phyloP scores from a whole-genome alignment of 805 yeast genomes.

The Barnettozyma pratensis region DNA sequence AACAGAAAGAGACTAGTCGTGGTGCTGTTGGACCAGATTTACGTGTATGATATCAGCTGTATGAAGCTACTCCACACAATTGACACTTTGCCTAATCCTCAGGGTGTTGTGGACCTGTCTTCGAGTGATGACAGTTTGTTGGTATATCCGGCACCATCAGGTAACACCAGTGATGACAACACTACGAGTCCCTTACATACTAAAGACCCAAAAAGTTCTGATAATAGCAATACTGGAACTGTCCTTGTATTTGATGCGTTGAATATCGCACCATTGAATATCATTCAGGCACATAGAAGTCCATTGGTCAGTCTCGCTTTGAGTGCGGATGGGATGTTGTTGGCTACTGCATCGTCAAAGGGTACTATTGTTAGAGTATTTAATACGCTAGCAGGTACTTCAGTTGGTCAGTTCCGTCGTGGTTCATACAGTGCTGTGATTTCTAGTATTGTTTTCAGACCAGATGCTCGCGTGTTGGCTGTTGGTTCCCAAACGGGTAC shows the following conservation, averaged over 20 bases:
- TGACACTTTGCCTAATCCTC: slow-evolving; percentile 47
- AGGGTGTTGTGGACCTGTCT: slow-evolving; percentile 27
- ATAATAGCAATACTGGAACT: slow-evolving; percentile 10
- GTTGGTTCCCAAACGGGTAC: slow-evolving; percentile 63
- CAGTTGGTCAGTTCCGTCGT: slow-evolving; percentile 69
- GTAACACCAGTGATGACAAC: not conserved
- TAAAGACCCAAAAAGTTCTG: not conserved
- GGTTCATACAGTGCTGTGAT: slow-evolving; percentile 66
- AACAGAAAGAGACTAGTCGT: slow-evolving; percentile 81
- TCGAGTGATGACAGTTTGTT: slow-evolving; percentile 44
- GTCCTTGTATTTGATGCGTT: slow-evolving; percentile 77
- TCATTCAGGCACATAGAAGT: slow-evolving; percentile 82
- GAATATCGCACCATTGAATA: slow-evolving; percentile 68
- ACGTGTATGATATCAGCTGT: slow-evolving; percentile 84
- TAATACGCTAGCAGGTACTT: slow-evolving; percentile 48
- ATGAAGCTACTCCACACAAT: slow-evolving; percentile 75
- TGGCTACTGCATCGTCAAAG: slow-evolving; percentile 86
- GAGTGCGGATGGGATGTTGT: slow-evolving; percentile 67
- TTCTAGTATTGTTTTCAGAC: slow-evolving; percentile 46
- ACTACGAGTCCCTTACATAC: slow-evolving; percentile 7
- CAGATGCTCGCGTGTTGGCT: slow-evolving; percentile 43
- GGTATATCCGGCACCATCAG: slow-evolving; percentile 47
- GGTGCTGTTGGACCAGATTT: slow-evolving; percentile 73
- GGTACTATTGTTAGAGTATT: slow-evolving; percentile 90
- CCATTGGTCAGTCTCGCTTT: slow-evolving; percentile 64